Evolutionary conservation across 345 rosid genomes (phyloP).

Genomic region (Eucalyptus cladocalyx): DNA sequence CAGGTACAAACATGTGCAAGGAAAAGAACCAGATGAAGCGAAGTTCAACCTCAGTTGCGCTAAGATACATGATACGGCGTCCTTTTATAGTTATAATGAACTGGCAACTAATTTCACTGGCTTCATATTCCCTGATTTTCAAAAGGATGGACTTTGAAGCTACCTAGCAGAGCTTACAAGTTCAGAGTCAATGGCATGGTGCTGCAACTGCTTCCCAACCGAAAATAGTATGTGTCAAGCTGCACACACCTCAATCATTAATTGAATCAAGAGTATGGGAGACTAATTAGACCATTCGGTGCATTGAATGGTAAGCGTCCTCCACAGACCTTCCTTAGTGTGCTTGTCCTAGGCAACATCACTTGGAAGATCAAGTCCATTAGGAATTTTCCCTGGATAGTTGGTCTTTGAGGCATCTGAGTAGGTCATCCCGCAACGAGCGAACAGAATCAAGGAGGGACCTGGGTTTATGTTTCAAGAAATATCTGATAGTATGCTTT

Average conservation of each 20-base stretch:
- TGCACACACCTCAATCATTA: not conserved
- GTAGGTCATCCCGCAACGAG: conserved; percentile 1
- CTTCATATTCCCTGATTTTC: not conserved
- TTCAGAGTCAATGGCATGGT: not conserved
- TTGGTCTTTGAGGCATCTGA: conserved; percentile 1
- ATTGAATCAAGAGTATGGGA: not conserved
- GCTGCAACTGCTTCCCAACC: not conserved
- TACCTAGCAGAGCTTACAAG: not conserved
- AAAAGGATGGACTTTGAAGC: not conserved
- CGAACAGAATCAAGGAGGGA: not conserved
- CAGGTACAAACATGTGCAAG: not conserved
- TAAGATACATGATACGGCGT: not conserved
- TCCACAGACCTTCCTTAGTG: not conserved
- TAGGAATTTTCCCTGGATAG: conserved; percentile 2
- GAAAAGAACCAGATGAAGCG: not conserved
- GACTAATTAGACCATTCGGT: not conserved
- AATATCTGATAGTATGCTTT: not conserved
- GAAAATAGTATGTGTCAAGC: not conserved
- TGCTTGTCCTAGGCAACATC: conserved; percentile 1
- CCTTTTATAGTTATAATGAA: not conserved
- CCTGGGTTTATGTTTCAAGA: not conserved
- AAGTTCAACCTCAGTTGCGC: not conserved
- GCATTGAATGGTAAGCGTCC: not conserved
- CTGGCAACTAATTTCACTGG: not conserved
- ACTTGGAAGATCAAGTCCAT: conserved; percentile 1